phyloP scores from a whole-genome alignment of 805 yeast species.

The Teunomyces tritomae region DNA sequence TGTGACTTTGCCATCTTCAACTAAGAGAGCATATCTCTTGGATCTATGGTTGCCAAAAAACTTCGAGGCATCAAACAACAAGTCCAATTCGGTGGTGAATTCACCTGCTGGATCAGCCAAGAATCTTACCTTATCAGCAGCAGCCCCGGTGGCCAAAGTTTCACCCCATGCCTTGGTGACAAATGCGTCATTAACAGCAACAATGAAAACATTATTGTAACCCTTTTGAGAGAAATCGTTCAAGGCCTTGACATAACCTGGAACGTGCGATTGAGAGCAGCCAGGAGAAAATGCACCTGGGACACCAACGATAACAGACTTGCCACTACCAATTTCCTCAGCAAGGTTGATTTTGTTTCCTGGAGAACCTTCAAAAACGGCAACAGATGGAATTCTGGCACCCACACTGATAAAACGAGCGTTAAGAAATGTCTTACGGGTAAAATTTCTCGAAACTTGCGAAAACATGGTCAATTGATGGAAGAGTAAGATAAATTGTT shows the following conservation, averaged over 20 bases:
- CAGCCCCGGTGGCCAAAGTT: conserved; percentile 16
- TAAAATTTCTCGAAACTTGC: conserved; percentile 3
- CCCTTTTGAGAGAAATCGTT: conserved; percentile 63
- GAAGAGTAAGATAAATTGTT: background rate
- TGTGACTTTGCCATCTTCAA: conserved; percentile 70
- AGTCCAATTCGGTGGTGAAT: conserved; percentile 62
- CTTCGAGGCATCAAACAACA: conserved; percentile 70
- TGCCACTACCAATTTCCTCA: conserved; percentile 35
- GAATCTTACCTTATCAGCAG: conserved; percentile 45
- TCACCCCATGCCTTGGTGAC: conserved; percentile 81
- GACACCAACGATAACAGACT: conserved; percentile 38
- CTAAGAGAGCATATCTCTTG: conserved; percentile 71
- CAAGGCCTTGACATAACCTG: conserved; percentile 61
- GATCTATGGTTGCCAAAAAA: conserved; percentile 76
- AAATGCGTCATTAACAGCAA: conserved; percentile 85
- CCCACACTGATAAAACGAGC: conserved; percentile 41
- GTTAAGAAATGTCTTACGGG: background rate
- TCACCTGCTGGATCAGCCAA: conserved; percentile 81
- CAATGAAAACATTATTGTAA: conserved; percentile 56
- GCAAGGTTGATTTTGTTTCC: conserved; percentile 59
- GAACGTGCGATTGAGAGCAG: conserved; percentile 69
- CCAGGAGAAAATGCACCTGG: conserved; percentile 79
- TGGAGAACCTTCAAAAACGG: conserved; percentile 63
- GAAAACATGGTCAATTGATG: conserved; percentile 3
- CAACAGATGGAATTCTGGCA: conserved; percentile 55